Conservation (phyloP, 2,329 filamentous ascomycete species). For the Talaromyces sp. region DNA sequence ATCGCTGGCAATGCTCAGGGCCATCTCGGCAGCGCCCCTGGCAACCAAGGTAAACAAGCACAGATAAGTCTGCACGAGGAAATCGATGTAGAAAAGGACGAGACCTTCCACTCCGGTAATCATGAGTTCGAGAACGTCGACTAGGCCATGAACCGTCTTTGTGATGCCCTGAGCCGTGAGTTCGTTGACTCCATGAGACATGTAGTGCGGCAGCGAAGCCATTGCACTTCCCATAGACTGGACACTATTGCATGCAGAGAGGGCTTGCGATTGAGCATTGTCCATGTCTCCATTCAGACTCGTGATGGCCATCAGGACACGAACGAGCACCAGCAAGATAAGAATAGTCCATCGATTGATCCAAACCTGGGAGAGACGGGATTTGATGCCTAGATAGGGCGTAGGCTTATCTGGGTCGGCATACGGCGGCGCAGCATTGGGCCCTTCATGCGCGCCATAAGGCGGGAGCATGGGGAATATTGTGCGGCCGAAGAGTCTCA, state of each 20-base stretch:
- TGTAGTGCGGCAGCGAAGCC: slow-evolving; percentile 97
- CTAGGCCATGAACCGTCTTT: slow-evolving; percentile 72
- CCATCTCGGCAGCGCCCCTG: slow-evolving; percentile 71
- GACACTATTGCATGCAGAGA: slow-evolving; percentile 85
- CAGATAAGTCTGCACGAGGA: slow-evolving; percentile 83
- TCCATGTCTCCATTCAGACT: slow-evolving; percentile 69
- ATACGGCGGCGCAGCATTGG: slow-evolving; percentile 52
- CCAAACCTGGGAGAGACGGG: slow-evolving; percentile 92
- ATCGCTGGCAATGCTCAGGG: slow-evolving; percentile 57
- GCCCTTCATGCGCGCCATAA: slow-evolving; percentile 37
- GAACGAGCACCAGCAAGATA: slow-evolving; percentile 75
- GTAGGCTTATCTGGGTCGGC: slow-evolving; percentile 67
- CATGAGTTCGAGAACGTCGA: slow-evolving; percentile 71
- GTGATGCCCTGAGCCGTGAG: slow-evolving; percentile 76
- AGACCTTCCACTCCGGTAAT: slow-evolving; percentile 82
- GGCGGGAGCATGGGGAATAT: slow-evolving; percentile 37
- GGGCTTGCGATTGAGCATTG: slow-evolving; percentile 73
- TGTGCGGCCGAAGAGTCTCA: slow-evolving; percentile 16
- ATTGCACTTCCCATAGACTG: slow-evolving; percentile 91
- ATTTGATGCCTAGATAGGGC: slow-evolving; percentile 84
- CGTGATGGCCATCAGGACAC: slow-evolving; percentile 71
- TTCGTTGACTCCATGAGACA: slow-evolving; percentile 82
- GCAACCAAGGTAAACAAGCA: slow-evolving; percentile 84
- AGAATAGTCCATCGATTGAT: slow-evolving; percentile 96
- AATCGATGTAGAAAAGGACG: slow-evolving; percentile 86